Evolutionary conservation across 768 basidiomycete genomes (phyloP), one percentile per base, ranked within the genome.

Genomic region (Saitozyma sp.): DNA sequence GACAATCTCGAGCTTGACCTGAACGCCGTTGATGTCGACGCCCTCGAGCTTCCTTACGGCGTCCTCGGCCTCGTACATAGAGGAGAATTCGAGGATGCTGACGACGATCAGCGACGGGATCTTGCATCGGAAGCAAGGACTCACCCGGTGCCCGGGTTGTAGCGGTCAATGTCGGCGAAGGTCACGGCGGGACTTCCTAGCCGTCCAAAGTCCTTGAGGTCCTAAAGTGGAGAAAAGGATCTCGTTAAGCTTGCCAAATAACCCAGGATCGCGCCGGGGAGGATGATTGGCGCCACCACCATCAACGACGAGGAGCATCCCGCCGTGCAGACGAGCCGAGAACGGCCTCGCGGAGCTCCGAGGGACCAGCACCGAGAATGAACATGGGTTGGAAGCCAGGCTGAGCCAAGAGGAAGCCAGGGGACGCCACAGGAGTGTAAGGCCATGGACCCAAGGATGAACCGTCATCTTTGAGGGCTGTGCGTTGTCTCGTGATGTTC

Each of bases 171-270:
- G 76, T 98, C 95, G 48, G 95, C 92, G 73, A 90, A 97, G 17
- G 90, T 91, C 61, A 97, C 69, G 50, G 64, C 92, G 75, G 87
- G 90, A 49, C 92, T 93, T 54, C 90, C 91, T 74, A 92, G 88
- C 64, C 95, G 91, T 70, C 93, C 95, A 65, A 94, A 97, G 77
- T 98, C 95, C 81, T 98, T 98, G 78, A 98, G 83, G 78, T 98
- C 95, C 95, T 98, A 76, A 42, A 57, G 57, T 50, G 58, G 50
- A n/a, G 20, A 46, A 46, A 60, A 48, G 56, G 53, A 52, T 39
- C 61, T 46, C 38, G 51, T 62, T 62, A 50, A 62, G 61, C 61
- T 61, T n/a, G 52, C 13, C 10, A 17, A 29, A 29, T 29, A 29
- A 29, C 29, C 29, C 29, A 29, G 29, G 29, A 29, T 29, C 29